Percentiles rank a stretch among this genome's conserved stretches.
phyloP scores from a whole-genome alignment of 306 rosid genomes.

The Ammopiptanthus mongolicus region DNA sequence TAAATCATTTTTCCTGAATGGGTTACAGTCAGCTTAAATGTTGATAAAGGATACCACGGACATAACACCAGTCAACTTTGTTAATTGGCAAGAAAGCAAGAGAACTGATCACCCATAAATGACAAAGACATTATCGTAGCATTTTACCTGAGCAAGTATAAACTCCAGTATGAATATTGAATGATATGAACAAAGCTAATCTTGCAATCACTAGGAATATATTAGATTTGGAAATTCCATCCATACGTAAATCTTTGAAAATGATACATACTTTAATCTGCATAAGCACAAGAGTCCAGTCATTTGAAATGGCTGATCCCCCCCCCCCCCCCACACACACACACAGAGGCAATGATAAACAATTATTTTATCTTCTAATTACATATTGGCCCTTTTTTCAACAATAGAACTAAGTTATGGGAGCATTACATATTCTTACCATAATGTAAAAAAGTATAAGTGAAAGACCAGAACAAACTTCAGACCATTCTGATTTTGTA shows the following conservation, averaged over 20 bases:
- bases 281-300: background rate
- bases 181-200: background rate
- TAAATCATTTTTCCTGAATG: background rate
- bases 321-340: background rate
- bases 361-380: background rate
- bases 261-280: no score
- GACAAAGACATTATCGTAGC: background rate
- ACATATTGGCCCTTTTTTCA: background rate
- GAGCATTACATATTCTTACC: slow-evolving; percentile 45
- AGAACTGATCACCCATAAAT: background rate
- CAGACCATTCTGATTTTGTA: slow-evolving; percentile 57
- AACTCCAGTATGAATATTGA: background rate
- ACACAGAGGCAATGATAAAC: background rate
- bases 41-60: background rate
- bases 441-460: slow-evolving; percentile 66
- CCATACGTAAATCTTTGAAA: background rate
- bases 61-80: background rate
- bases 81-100: background rate
- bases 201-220: background rate
- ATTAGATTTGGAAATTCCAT: background rate
- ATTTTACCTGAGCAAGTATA: background rate
- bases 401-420: background rate
- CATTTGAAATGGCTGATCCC: no score
- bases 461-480: slow-evolving; percentile 64
- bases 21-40: background rate